Evolutionary conservation across 1,139 yeast genomes (phyloP).

Genomic region (Suhomyces ambrosiae): DNA sequence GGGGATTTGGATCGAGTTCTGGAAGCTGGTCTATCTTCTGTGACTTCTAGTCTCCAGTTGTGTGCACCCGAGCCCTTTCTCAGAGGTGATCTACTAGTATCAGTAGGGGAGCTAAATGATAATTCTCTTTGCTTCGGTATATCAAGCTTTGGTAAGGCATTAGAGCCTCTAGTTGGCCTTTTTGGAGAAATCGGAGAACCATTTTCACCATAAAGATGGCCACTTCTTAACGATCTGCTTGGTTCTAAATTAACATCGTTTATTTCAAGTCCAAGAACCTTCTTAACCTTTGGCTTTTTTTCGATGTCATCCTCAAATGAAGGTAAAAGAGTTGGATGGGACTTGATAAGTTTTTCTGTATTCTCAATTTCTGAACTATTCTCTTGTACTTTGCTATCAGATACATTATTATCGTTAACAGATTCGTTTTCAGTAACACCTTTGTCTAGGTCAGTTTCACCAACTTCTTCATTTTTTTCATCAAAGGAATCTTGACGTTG

Average conservation of each 20-base stretch:
- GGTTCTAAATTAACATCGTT: conserved; percentile 14
- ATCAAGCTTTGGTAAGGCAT: conserved; percentile 6
- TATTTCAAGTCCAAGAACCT: conserved; percentile 17
- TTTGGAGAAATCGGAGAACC: conserved; percentile 1
- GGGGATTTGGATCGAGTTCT: conserved; percentile 49
- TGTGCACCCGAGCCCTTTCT: conserved; percentile 12
- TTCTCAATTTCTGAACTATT: not conserved
- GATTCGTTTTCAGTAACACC: conserved; percentile 1
- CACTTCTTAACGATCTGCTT: conserved; percentile 14
- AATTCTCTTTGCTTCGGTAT: conserved; percentile 14
- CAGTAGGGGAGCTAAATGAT: conserved; percentile 8
- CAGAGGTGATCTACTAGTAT: conserved; percentile 6
- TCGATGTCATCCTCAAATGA: conserved; percentile 4
- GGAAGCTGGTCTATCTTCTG: conserved; percentile 36
- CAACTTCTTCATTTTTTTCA: not conserved
- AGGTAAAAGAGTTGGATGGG: not conserved
- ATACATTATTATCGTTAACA: not conserved
- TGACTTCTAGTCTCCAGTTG: conserved; percentile 10
- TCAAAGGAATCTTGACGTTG: no score
- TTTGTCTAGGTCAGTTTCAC: not conserved
- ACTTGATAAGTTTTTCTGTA: not conserved
- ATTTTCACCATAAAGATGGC: conserved; percentile 12
- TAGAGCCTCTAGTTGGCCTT: conserved; percentile 2
- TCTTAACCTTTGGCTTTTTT: conserved; percentile 11
- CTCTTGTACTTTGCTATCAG: not conserved